Evolutionary conservation across 1,139 yeast genomes (phyloP), one percentile per base, ranked within the genome.

Genomic region (Suhomyces chickasaworum): DNA sequence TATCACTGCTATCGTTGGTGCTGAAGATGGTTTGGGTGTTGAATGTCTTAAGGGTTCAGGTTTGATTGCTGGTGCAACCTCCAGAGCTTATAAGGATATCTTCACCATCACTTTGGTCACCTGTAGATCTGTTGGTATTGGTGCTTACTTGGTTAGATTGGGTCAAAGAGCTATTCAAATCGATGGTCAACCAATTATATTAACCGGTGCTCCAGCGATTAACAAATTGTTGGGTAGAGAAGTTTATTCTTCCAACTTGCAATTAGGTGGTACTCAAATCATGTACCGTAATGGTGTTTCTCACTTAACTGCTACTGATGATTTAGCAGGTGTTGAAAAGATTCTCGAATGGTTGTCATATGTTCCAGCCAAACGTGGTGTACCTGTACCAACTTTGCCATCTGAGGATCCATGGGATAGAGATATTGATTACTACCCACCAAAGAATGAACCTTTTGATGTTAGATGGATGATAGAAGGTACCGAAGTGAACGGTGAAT

Each of bases 91-190:
- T 80, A 89, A 89, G 69, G 99, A 93, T 64, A 93, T 93, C 54
- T 93, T 93, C 76, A 93, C 99, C 27, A 84, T 91, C 52, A 93
- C 99, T 20, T 78, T 93, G 67, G 99, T 93, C 45, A 93, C 99
- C 18, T 91, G 98, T 75, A 85, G 99, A 78, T 90, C 98, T 40
- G 99, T 93, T 61, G 99, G 99, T 84, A 93, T 93, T 69, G 99
- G 99, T 78, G 99, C 99, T 40, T 93, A 93, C 66, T 80, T 93
- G 66, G 99, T 93, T 38, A 86, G 99, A 72, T 81, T 93, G 55
- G 99, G 99, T 64, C 98, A 93, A 78, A 88, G 99, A 78, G 96
- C 98, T 40, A 91, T 93, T 63, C 99, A 93, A 76, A 87, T 93
- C 59, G 98, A 93, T 67, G 99, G 99, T 42, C 98, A 93, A 73